These are phyloP conservation scores for Dichotomocladium elegans DNA, from an alignment of 371 early-diverging fungal species.

Conservation along the genomic window DNA sequence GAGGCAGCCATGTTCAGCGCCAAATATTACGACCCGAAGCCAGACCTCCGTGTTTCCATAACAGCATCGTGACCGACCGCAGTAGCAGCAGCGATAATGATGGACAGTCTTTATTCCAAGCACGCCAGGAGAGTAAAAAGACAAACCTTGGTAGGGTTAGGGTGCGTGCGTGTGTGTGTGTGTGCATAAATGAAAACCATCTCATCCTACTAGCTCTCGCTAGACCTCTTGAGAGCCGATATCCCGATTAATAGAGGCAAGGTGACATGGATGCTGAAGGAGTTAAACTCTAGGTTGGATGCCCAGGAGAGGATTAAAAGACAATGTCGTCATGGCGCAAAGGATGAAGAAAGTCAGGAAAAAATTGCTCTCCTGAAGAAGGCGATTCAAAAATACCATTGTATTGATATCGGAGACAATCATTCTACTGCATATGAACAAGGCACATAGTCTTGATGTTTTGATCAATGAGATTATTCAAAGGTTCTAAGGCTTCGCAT, in stretches of 20 bases:
- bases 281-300: slow-evolving; percentile 80
- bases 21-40: too few species aligned
- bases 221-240: slow-evolving; percentile 70
- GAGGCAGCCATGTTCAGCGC: background rate
- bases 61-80: background rate
- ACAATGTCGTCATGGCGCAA: slow-evolving; percentile 75
- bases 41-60: background rate
- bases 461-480: too few species aligned
- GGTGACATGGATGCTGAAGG: slow-evolving; percentile 78
- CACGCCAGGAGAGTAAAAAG: background rate
- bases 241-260: slow-evolving; percentile 78
- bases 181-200: background rate
- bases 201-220: background rate
- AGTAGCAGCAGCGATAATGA: background rate
- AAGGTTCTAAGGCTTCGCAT: too few species aligned
- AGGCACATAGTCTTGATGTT: too few species aligned
- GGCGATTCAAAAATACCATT: slow-evolving; percentile 79
- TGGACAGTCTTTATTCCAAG: background rate
- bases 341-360: slow-evolving; percentile 60
- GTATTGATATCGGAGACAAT: slow-evolving; percentile 64
- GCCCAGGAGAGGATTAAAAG: slow-evolving; percentile 57
- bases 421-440: background rate
- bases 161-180: background rate
- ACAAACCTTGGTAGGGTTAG: too few species aligned
- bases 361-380: slow-evolving; percentile 75